Evolutionary conservation across 768 basidiomycete species (phyloP), one percentile per base, ranked within the genome.

Genomic region (Leccinum aurantiacum): DNA sequence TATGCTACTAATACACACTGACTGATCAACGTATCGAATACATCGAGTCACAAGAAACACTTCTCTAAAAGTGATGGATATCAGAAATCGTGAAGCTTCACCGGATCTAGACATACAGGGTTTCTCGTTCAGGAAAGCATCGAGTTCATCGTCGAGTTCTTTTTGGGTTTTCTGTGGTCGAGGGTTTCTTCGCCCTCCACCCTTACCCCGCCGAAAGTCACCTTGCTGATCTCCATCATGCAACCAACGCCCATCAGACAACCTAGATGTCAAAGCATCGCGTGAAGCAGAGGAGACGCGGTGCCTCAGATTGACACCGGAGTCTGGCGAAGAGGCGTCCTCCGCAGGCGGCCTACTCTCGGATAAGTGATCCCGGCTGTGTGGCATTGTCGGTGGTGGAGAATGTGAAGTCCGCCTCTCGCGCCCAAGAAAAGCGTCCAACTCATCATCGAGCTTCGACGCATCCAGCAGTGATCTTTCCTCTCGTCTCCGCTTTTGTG

Each of bases 141-240:
- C 91, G 51, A 93, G 76, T 67, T 94, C 91, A 53, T 87, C 90
- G 63, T 94, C 91, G 38, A 94, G 77, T 65, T 93, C 90, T 73
- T 89, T 83, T 69, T 86, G 86, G 1, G 84, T 89, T 72, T 84
- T 85, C 59, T 71, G 79, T 24, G 79, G 76, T 11, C 80, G 77
- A 60, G 73, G 69, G 60, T 71, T 70, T 59, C 78, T 77, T 48
- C 81, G 76, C 41, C 76, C 72, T 58, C 76, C 67, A 65, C 74
- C 67, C 63, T 63, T 68, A 65, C 62, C 59, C 66, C 67, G 63
- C 55, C 71, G 56, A 67, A 61, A 63, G 63, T 69, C 64, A 67
- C 67, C 56, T 59, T 63, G 61, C 35, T 67, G 69, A 59, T 71
- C 63, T 58, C 59, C 66, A 60, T 65, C 53, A 54, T 63, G 65